Conservation (phyloP, 2,329 filamentous ascomycete species). For the Fusarium metavorans region DNA sequence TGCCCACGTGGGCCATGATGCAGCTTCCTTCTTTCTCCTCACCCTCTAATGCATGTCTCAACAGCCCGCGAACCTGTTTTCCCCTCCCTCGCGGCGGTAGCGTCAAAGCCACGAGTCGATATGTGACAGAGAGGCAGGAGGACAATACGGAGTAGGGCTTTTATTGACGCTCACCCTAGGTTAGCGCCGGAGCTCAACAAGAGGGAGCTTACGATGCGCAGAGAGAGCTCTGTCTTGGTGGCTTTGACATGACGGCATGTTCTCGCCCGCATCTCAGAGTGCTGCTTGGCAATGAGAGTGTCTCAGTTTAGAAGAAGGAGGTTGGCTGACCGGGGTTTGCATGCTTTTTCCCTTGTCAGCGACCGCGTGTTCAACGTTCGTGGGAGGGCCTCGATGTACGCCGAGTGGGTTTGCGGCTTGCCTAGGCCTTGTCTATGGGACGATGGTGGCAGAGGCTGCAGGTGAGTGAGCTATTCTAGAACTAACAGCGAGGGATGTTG, state of each 20-base stretch:
- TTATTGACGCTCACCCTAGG: not conserved
- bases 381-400: not conserved
- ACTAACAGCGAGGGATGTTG: not conserved
- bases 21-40: conserved; percentile 16
- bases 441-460: not conserved
- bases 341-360: not conserved
- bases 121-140: conserved; percentile 14
- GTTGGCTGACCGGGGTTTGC: not conserved
- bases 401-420: not conserved
- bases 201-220: no score
- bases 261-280: not conserved
- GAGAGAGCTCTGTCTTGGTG: not conserved
- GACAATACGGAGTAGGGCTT: not conserved
- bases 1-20: conserved; percentile 32
- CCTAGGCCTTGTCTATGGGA: not conserved
- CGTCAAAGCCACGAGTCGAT: conserved; percentile 28
- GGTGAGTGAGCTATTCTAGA: not conserved
- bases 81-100: conserved; percentile 26
- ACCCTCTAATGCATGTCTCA: conserved; percentile 27
- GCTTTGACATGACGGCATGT: not conserved
- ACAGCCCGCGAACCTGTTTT: conserved; percentile 8
- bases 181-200: not conserved
- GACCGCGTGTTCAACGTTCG: conserved; percentile 4
- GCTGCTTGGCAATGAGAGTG: not conserved
- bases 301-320: not conserved